Conservation (phyloP, 2,329 filamentous ascomycete genomes). For the Stagonosporopsis vannaccii region DNA sequence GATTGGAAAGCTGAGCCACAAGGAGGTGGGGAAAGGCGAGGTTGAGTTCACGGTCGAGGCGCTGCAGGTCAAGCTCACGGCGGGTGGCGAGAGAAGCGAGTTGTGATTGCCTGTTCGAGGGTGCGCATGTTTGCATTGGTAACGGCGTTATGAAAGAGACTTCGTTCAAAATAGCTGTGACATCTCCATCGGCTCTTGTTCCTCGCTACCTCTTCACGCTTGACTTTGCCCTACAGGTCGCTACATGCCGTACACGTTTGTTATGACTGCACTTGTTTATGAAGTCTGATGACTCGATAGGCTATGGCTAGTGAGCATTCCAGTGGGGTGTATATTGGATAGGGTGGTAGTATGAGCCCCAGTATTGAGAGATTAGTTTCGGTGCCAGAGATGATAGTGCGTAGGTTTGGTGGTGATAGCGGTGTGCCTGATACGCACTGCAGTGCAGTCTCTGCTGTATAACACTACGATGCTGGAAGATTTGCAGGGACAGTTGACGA, state of each 20-base stretch:
- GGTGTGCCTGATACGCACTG: too few relatives aligned
- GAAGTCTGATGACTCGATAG: too few relatives aligned
- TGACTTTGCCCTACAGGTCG: too few relatives aligned
- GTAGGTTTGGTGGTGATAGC: too few relatives aligned
- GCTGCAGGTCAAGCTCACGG: conserved; percentile 31
- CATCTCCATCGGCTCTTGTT: neutral
- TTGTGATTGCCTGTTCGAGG: conserved; percentile 20
- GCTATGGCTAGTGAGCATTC: too few relatives aligned
- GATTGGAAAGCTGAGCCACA: conserved; percentile 38
- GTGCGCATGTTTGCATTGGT: neutral
- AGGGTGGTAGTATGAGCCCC: too few relatives aligned
- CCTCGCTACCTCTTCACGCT: neutral
- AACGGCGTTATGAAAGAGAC: neutral
- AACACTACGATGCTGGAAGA: conserved; percentile 47
- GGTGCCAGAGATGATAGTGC: too few relatives aligned
- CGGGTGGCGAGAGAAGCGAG: conserved; percentile 30
- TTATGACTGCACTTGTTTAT: too few relatives aligned
- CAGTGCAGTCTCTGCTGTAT: too few relatives aligned
- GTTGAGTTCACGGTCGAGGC: conserved; percentile 44
- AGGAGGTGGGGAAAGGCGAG: conserved; percentile 32
- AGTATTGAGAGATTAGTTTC: too few relatives aligned
- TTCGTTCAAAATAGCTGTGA: neutral
- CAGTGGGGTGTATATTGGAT: too few relatives aligned
- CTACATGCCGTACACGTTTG: too few relatives aligned
- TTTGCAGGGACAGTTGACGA: conserved; percentile 20